Conservation (phyloP, 345 rosid species). For the Salix dunnii region DNA sequence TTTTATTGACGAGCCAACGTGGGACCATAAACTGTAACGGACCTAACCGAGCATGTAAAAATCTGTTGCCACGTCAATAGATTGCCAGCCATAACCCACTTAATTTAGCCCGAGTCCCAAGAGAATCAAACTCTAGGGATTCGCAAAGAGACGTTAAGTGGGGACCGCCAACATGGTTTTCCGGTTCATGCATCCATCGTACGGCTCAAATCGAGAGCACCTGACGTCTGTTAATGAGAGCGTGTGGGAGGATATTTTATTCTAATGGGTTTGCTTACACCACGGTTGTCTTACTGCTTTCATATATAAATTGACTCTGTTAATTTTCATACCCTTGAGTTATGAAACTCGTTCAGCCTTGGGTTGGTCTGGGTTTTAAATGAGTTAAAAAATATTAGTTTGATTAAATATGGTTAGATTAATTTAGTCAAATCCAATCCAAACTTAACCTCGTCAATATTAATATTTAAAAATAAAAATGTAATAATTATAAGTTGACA, state of each 20-base stretch:
- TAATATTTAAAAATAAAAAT: too few relatives aligned
- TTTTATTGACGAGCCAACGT: constrained; percentile 20
- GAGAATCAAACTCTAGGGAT: constrained; percentile 36
- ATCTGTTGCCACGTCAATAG: constrained; percentile 21
- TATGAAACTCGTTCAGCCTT: too few relatives aligned
- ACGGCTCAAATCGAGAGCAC: constrained; percentile 7
- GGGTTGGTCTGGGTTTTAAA: too few relatives aligned
- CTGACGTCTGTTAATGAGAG: neutral
- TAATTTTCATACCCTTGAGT: too few relatives aligned
- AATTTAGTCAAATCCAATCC: too few relatives aligned
- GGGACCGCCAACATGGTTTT: constrained; percentile 25
- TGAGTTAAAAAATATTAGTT: too few relatives aligned
- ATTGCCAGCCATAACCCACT: constrained; percentile 55
- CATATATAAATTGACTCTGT: neutral
- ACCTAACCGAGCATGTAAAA: constrained; percentile 27
- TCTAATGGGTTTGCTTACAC: neutral
- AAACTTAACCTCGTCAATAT: too few relatives aligned
- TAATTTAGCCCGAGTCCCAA: constrained; percentile 26
- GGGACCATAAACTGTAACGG: constrained; percentile 18
- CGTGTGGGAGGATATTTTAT: neutral
- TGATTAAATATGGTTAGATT: too few relatives aligned
- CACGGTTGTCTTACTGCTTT: neutral
- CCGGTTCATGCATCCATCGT: constrained; percentile 33
- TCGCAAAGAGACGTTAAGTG: constrained; percentile 9
- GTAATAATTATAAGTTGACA: accelerated